Conservation (phyloP, 1,284 basidiomycete species). For the Ceratobasidium sp. region DNA sequence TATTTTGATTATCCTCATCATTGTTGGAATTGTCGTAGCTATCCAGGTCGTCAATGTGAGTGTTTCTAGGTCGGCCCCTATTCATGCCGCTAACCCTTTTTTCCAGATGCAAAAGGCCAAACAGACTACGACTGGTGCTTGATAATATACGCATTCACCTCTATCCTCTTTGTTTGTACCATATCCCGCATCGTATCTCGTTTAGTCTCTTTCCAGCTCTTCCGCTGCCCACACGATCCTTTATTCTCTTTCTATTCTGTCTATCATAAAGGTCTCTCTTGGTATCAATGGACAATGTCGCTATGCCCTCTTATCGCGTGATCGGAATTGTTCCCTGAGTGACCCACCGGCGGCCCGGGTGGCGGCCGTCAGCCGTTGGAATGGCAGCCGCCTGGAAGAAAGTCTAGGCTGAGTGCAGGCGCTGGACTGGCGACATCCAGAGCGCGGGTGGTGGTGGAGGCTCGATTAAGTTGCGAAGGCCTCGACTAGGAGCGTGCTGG, state of each 20-base stretch:
- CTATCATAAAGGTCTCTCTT: not conserved
- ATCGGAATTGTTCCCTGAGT: not conserved
- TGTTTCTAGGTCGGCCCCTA: not conserved
- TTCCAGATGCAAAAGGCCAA: constrained; percentile 5
- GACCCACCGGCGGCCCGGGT: not conserved
- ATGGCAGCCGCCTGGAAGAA: too few species aligned
- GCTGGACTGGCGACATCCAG: too few species aligned
- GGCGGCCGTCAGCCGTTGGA: too few species aligned
- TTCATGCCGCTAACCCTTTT: not conserved
- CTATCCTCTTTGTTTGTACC: constrained; percentile 5
- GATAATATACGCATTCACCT: not conserved
- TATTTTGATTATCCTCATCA: constrained; percentile 57
- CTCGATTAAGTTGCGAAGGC: too few species aligned
- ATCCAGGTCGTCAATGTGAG: constrained; percentile 56
- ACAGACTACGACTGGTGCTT: not conserved
- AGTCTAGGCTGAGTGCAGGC: too few species aligned
- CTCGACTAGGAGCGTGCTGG: not conserved
- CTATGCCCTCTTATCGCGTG: not conserved
- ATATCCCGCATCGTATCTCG: constrained; percentile 39
- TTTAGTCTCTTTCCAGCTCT: constrained; percentile 34
- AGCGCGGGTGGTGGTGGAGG: too few species aligned
- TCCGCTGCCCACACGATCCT: constrained; percentile 34
- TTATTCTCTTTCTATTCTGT: constrained; percentile 16
- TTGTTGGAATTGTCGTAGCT: constrained; percentile 68
- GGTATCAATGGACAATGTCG: not conserved